Evolutionary conservation across 108 stramenopile genomes (phyloP), one percentile per base, ranked within the genome.

Genomic region (Fragilaria radians): DNA sequence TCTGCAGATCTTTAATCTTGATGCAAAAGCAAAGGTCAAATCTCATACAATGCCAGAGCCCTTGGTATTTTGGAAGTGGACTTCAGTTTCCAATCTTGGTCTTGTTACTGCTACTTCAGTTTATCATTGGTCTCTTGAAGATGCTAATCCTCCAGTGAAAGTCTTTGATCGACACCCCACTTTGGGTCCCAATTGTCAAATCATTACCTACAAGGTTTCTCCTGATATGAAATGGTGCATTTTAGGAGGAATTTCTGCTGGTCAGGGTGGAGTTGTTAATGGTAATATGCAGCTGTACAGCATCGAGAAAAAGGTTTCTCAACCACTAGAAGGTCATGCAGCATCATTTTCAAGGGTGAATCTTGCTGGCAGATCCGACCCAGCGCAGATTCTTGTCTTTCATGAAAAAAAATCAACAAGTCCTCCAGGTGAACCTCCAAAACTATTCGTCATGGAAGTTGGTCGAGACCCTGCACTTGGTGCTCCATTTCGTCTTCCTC

Each of bases 261-360:
- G 89, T 32, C 75, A 78, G 21, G 78, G 73, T 0, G 96, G 81
- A 5, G 73, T 62, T 21, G 88, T 95, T 46, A 88, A 94, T 48
- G 99, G 99, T 29, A 94, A 84, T 66, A 98, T 99, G 97, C 98
- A 99, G 65, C 89, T 99, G 51, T 98, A 95, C 80, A 90, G 82
- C 49, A 73, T 95, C 1, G 99, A 98, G 54, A 93, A 96, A 78
- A 86, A 86, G 55, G 91, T 97, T 18, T 94, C 92, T 28, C 99
- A 99, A 78, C 83, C 96, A 21, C 73, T 99, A 14, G 75, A 85
- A 53, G 98, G 98, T 9, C 96, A 97, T 64, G 95, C 96, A 30
- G 99, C 93, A 4, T 74, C 83, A 48, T 99, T 99, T 72, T 72
- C 85, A 34, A 81, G 64, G 3, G 75, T 98, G 74, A 88, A 90